Base-by-base conservation (phyloP, 2,329 filamentous ascomycete genomes). In the Paracoccidioides brasiliensis region DNA sequence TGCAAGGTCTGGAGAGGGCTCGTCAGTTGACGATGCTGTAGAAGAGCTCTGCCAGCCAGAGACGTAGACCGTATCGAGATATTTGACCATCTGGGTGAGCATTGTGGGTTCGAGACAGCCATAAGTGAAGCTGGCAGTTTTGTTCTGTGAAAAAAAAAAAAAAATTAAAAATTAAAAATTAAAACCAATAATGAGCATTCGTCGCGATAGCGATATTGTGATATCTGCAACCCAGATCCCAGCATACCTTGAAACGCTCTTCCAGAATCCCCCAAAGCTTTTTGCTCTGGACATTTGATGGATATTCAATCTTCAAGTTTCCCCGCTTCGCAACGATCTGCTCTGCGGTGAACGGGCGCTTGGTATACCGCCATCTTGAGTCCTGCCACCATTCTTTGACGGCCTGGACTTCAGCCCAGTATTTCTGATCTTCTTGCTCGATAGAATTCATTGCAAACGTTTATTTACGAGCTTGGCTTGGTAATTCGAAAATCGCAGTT, bases 51-150 rank as follows among this genome's bases (percentile, higher is more conserved):
- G 93, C 93, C 93, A 98, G 61, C 93, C 93, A 55, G 93, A 97
- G 59, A 98, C 93, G 72, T 98, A 98, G 70, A 98, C 88, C 38
- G 93, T 98, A 69, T 98, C 93, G 59, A 98, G 80, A 72, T 94
- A 97, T 75, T 97, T 95, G 65, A 91, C 91, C 93, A 98, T 98
- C 73, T 98, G 93, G 33, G 93, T 97, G 70, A 98, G 81, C 88
- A 96, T 96, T 56, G 95, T 95, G 9, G 93, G 93, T 69, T 98
- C 93, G 61, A 98, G 79, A 75, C 93, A 97, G 67, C 93, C 93
- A 69, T 96, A 98, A 56, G 93, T 98, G 76, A 85, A 95, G 74
- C 88, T 94, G 50, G 88, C 88, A 67, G 93, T 86, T 65, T 83
- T 82, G 67, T 80, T 86, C 88, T 95, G 63, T 57, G 53, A 5